A percentile compares a stretch with the other conserved stretches of the same genome.
Evolutionary conservation across 441 rosid genomes (phyloP).

Genomic region (Sinapis alba): DNA sequence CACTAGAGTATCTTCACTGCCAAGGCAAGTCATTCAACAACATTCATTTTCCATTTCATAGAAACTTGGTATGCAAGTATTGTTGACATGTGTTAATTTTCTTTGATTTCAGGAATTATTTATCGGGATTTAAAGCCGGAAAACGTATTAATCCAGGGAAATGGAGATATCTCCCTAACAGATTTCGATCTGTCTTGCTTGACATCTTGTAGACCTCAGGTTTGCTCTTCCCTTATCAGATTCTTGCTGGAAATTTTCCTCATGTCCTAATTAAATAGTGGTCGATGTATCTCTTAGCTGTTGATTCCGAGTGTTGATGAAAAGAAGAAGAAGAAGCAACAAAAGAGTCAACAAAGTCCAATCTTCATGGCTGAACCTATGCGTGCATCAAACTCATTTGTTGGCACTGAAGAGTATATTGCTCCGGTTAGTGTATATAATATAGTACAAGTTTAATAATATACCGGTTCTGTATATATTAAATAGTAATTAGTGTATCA

Average conservation of each 20-base stretch:
- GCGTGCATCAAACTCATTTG: constrained; percentile 97
- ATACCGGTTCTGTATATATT: no score
- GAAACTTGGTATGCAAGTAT: background rate
- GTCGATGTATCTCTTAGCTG: constrained; percentile 49
- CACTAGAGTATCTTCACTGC: constrained; percentile 96
- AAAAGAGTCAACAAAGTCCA: constrained; percentile 57
- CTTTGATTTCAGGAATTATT: constrained; percentile 65
- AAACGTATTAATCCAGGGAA: constrained; percentile 74
- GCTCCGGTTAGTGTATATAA: constrained; percentile 70
- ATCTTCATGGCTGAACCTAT: constrained; percentile 93
- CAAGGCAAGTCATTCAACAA: constrained; percentile 61
- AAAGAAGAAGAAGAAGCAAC: constrained; percentile 73
- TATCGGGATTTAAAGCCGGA: constrained; percentile 97
- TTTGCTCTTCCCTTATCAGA: constrained; percentile 4
- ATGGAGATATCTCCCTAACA: constrained; percentile 80
- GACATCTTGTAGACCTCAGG: constrained; percentile 98
- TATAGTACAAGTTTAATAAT: background rate
- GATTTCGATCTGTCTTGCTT: constrained; percentile 95
- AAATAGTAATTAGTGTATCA: constrained; percentile 19
- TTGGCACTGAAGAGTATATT: constrained; percentile 97
- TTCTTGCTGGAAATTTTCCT: background rate
- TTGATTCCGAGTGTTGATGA: constrained; percentile 60
- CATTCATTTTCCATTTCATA: background rate
- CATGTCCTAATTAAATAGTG: background rate
- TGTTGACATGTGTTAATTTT: background rate